A percentile compares a stretch with the other conserved stretches of the same genome.
Conservation (phyloP, 2,329 filamentous ascomycete species). For the Botrytis squamosa region DNA sequence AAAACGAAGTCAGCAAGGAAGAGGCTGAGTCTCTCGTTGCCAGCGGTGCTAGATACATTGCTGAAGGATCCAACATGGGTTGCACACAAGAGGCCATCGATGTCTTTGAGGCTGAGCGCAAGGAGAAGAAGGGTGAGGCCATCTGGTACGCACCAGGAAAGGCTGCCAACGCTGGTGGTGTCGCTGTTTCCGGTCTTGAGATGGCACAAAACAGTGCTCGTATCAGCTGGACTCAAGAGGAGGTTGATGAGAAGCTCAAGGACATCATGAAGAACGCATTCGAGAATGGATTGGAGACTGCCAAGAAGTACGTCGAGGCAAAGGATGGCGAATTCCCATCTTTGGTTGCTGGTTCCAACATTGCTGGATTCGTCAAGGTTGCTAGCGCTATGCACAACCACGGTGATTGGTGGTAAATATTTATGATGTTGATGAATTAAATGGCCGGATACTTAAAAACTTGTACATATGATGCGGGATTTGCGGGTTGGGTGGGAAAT, state of each 20-base stretch:
- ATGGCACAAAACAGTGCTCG: conserved; percentile 98
- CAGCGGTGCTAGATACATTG: conserved; percentile 78
- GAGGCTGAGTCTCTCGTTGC: conserved; percentile 82
- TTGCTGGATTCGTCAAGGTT: conserved; percentile 97
- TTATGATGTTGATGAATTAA: not conserved
- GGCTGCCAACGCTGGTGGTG: conserved; percentile 95
- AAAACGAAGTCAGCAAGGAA: conserved; percentile 94
- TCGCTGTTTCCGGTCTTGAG: conserved; percentile 94
- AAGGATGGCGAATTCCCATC: conserved; percentile 83
- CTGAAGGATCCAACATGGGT: conserved; percentile 98
- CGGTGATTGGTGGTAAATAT: conserved; percentile 80
- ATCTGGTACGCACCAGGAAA: conserved; percentile 98
- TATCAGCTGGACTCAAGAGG: conserved; percentile 80
- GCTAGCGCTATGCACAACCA: conserved; percentile 92
- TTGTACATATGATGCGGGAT: conserved; percentile 15
- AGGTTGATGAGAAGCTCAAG: conserved; percentile 90
- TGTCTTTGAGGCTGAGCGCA: conserved; percentile 78
- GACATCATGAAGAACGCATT: conserved; percentile 94
- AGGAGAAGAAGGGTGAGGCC: conserved; percentile 63
- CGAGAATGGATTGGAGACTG: conserved; percentile 82
- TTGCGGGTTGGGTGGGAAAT: conserved; percentile 16
- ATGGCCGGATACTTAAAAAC: conserved; percentile 1
- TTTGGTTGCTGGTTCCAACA: conserved; percentile 91
- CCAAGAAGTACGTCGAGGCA: conserved; percentile 80
- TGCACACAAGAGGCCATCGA: conserved; percentile 96